Base-by-base conservation (phyloP, 2,329 filamentous ascomycete species). In the Pseudocercospora vitis region DNA sequence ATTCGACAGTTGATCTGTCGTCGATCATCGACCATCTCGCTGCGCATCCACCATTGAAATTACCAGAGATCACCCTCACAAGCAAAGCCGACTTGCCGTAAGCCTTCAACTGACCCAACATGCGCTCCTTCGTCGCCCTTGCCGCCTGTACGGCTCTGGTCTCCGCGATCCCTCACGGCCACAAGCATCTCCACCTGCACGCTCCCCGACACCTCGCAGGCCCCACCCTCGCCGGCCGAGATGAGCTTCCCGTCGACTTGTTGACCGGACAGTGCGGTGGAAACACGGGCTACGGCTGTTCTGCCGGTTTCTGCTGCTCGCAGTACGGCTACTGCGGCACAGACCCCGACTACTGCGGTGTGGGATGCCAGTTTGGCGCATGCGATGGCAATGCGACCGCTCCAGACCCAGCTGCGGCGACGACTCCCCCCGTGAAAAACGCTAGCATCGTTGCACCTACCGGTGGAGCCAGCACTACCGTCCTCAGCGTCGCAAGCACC, bases 291-390 rank as follows among this genome's bases (percentile, higher is more conserved):
- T 50, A 51, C 11, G 53, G 56, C 8, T 64, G 63, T 45, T 49
- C 28, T 8, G 42, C 52, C 9, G 60, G 61, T 9, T 59, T 35
- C 37, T 65, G 63, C 57, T 63, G 63, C 53, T 59, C 52, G 37
- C 52, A 63, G 47, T 56, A 59, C n/a, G 61, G 63, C 28, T 65
- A 60, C 60, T 65, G 63, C 42, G 63, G 61, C 16, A 59, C 51
- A 11, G 46, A 29, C 12, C 40, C 32, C 12, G 55, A 60, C 46
- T 60, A 60, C 55, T 65, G 62, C 50, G 63, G 63, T 46, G 49
- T 49, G 21, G 63, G 64, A 16, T 68, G 64, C 57, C 65, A 68
- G 40, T 48, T 53, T 26, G 59, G 59, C 37, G 51, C 53, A 26
- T 61, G 59, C 39, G 14, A 44, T 31, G 55, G 49, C n/a, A 53